Evolutionary conservation across 257 asterid species (phyloP), one percentile per base, ranked within the genome.

Genomic region (Eucommia ulmoides): DNA sequence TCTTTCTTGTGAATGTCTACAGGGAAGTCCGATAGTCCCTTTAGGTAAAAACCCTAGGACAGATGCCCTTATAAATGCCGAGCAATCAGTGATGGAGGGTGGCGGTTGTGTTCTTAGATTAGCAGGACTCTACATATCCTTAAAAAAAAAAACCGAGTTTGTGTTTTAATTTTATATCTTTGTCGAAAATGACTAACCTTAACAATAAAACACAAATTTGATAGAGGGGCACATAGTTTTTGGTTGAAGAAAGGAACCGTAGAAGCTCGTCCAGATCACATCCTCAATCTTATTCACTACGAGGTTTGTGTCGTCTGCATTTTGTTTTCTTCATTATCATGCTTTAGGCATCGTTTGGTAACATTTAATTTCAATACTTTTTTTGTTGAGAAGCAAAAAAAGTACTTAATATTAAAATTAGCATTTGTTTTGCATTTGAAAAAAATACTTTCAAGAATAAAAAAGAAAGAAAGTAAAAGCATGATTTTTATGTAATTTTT

Each of bases 121-220:
- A 62, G 94, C 99, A 54, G 99, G 96, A 61, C 96, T 91, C 49
- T 91, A 86, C 71, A 91, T 91, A 91, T 91, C 98, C 96, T 85
- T 80, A 62, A 50, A 35, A 29, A 55, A n/a, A n/a, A n/a, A n/a
- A n/a, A n/a, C n/a, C n/a, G n/a, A 51, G 47, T 29, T 62, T 42
- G 21, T 48, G 56, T 59, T 54, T 9, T 45, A 20, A 22, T 29
- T 18, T 22, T 38, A 22, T 20, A 29, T 1, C 25, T 22, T 18
- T 45, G 10, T 19, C 8, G 1, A 16, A 14, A 63, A 33, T 21
- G 81, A 93, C 75, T 86, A 75, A 89, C 92, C 66, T 45, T 50
- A 58, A 51, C 45, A 55, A 88, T 96, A 74, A 78, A 68, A 88
- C 61, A 54, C n/a, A n/a, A n/a, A n/a, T n/a, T n/a, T n/a, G 95